These are phyloP conservation scores for Chaetomium strumarium DNA, from an alignment of 2,329 filamentous ascomycete species.

Conservation along the genomic window DNA sequence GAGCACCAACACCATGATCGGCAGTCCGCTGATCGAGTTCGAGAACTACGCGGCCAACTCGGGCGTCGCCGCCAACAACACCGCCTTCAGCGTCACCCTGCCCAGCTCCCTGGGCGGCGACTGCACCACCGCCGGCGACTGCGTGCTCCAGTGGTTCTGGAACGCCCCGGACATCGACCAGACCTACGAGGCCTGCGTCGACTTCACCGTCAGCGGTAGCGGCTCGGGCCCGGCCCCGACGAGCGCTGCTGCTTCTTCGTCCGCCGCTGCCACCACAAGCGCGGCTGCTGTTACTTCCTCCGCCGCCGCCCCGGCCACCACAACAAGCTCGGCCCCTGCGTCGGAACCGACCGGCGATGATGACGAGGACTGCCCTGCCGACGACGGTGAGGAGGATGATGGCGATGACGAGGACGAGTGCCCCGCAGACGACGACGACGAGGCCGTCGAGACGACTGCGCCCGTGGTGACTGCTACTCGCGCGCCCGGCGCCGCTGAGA, in stretches of 20 bases:
- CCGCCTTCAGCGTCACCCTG: slow-evolving; percentile 1
- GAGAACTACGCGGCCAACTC: slow-evolving; percentile 3
- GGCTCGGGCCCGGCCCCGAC: not conserved
- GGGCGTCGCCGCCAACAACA: not conserved
- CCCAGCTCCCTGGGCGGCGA: not conserved
- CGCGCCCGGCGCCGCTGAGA: not conserved
- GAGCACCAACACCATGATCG: slow-evolving; percentile 5
- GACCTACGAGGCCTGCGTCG: slow-evolving; percentile 5
- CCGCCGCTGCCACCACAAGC: not conserved
- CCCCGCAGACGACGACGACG: not conserved
- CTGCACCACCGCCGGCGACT: not conserved
- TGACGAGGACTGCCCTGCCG: not conserved
- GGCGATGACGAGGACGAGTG: not conserved
- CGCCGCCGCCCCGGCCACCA: not conserved
- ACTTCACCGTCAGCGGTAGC: not conserved
- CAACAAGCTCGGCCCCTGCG: not conserved
- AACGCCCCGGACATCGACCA: slow-evolving; percentile 2
- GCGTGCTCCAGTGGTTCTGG: slow-evolving; percentile 6
- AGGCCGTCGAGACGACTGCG: not conserved
- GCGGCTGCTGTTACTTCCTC: not conserved
- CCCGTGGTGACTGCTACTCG: not conserved
- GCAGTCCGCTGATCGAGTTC: slow-evolving; percentile 1
- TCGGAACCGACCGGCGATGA: not conserved
- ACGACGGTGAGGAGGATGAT: not conserved
- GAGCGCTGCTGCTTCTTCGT: not conserved